Conservation (phyloP, 805 yeast species). For the Scheffersomyces stipitis region DNA sequence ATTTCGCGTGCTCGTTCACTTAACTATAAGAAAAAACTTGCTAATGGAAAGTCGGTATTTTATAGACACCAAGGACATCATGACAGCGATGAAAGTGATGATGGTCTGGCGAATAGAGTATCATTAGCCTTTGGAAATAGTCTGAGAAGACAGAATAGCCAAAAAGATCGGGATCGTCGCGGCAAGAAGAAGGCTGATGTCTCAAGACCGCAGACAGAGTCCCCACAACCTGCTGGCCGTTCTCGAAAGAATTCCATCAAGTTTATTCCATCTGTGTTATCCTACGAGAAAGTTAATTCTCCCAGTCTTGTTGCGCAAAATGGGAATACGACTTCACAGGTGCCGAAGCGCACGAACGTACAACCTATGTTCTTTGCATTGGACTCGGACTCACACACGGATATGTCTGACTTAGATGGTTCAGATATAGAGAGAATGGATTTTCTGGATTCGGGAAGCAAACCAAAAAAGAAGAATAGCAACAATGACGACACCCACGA, state of each 20-base stretch:
- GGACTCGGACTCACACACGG: too few species aligned
- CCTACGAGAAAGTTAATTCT: constrained; percentile 8
- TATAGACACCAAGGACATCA: constrained; percentile 14
- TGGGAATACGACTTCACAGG: too few species aligned
- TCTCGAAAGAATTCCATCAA: constrained; percentile 29
- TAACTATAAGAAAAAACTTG: constrained; percentile 15
- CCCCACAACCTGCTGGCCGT: constrained; percentile 7
- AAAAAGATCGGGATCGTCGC: too few species aligned
- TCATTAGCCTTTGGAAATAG: constrained; percentile 15
- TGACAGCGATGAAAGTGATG: constrained; percentile 15
- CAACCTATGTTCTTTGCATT: not conserved
- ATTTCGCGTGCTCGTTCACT: constrained; percentile 14
- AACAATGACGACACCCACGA: constrained; percentile 14
- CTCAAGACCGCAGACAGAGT: constrained; percentile 2
- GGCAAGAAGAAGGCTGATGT: constrained; percentile 1
- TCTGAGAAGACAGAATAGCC: constrained; percentile 4
- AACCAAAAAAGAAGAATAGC: not conserved
- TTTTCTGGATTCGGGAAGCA: too few species aligned
- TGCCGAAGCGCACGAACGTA: too few species aligned
- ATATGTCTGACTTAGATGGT: too few species aligned
- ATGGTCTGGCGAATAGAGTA: constrained; percentile 9
- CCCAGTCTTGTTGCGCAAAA: constrained; percentile 11
- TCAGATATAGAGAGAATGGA: too few species aligned
- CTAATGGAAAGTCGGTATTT: constrained; percentile 14
- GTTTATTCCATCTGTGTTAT: constrained; percentile 28